Conservation (phyloP, 2,329 filamentous ascomycete species). For the Epichloe coenophiala region DNA sequence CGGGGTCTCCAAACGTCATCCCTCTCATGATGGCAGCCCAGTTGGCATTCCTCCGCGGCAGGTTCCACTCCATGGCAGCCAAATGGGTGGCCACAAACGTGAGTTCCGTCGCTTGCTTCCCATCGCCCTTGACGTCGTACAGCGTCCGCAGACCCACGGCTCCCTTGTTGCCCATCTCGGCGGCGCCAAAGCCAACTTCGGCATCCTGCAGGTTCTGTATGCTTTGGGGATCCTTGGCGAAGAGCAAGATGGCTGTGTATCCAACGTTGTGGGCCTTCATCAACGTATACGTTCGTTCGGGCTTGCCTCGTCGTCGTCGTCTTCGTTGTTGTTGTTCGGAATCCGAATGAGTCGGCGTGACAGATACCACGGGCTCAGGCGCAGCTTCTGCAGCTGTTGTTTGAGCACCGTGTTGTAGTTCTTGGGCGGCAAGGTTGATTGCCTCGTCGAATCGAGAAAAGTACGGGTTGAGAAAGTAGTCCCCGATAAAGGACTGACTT, state of each 20-base stretch:
- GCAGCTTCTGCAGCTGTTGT: not conserved
- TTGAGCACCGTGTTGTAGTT: conserved; percentile 13
- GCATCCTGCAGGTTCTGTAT: conserved; percentile 60
- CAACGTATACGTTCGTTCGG: conserved; percentile 47
- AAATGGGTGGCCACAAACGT: conserved; percentile 85
- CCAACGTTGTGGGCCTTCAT: conserved; percentile 64
- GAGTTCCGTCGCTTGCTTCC: conserved; percentile 41
- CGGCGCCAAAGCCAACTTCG: conserved; percentile 70
- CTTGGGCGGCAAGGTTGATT: conserved; percentile 52
- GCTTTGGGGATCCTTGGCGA: conserved; percentile 50
- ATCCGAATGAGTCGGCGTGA: conserved; percentile 3
- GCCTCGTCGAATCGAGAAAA: conserved; percentile 58
- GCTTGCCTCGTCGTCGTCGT: not conserved
- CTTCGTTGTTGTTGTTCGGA: not conserved
- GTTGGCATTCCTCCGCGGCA: conserved; percentile 66
- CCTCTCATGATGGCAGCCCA: conserved; percentile 75
- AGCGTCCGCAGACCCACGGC: conserved; percentile 67
- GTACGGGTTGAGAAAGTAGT: conserved; percentile 64
- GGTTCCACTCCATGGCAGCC: conserved; percentile 71
- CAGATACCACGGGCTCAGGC: conserved; percentile 7
- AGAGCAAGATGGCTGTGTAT: conserved; percentile 82
- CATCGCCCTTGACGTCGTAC: conserved; percentile 26
- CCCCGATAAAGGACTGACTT: conserved; percentile 71
- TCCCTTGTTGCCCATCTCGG: conserved; percentile 91
- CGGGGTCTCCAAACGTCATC: conserved; percentile 57